phyloP scores from a whole-genome alignment of 495 filamentous ascomycete genomes.

The Daldinia caldariorum region DNA sequence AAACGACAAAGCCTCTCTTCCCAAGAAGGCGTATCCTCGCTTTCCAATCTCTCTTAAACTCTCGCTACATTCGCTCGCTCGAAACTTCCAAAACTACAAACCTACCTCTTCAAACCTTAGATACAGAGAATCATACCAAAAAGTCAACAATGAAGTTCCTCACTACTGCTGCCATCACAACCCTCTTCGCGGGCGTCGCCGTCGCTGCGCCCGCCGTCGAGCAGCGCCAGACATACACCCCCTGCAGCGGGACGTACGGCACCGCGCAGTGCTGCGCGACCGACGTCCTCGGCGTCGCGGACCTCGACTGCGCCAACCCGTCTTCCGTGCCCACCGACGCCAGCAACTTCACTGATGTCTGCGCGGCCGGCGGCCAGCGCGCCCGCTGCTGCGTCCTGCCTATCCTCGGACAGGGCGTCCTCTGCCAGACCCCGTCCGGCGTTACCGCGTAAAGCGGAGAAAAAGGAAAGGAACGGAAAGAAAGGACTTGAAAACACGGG shows the following conservation, averaged over 20 bases:
- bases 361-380: slow-evolving; percentile 54
- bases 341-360: slow-evolving; percentile 47
- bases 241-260: slow-evolving; percentile 55
- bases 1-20: slow-evolving; percentile 3
- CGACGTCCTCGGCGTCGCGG: slow-evolving; percentile 54
- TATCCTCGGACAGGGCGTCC: slow-evolving; percentile 50
- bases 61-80: slow-evolving; percentile 18
- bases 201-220: slow-evolving; percentile 35
- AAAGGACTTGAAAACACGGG: background rate
- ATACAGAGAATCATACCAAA: too few relatives aligned
- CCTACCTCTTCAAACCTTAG: background rate
- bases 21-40: background rate
- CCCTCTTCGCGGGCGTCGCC: slow-evolving; percentile 39
- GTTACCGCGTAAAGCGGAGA: slow-evolving; percentile 43
- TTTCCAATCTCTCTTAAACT: background rate
- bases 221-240: slow-evolving; percentile 49
- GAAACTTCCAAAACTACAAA: background rate
- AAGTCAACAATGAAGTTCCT: slow-evolving; percentile 46
- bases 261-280: slow-evolving; percentile 56
- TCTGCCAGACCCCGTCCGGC: slow-evolving; percentile 53
- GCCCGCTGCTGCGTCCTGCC: slow-evolving; percentile 58
- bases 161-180: slow-evolving; percentile 21
- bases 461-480: too few relatives aligned
- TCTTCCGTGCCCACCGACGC: slow-evolving; percentile 44
- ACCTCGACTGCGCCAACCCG: slow-evolving; percentile 56